Evolutionary conservation across 768 basidiomycete species (phyloP), one percentile per base, ranked within the genome.

Genomic region (Lyophyllum shimeji): DNA sequence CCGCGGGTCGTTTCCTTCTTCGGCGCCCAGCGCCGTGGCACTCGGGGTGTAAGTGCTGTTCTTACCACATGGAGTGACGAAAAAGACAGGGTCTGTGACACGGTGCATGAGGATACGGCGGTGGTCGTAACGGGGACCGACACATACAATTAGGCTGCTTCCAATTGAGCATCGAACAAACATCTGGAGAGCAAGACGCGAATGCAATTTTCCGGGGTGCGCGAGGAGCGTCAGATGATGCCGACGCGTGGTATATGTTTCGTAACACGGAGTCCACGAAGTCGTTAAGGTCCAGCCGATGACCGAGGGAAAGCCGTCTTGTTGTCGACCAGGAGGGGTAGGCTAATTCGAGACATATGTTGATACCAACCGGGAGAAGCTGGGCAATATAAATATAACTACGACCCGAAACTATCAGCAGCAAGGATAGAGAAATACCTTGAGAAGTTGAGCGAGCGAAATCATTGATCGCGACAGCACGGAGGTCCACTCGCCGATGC

Each of bases 141-240:
- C 40, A 23, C 85, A 72, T 74, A 93, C 96, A 98, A 70, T 98
- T 98, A 12, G 96, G 96, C 71, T 99, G 96, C 72, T 99, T 99
- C 97, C 96, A 98, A 66, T 99, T 98, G 53, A 98, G 71, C 15
- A 91, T 87, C 7, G 91, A 85, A 70, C 94, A 96, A 0, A 94
- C 83, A 67, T 91, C 87, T 8, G 95, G 92, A 46, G 89, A 89
- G 70, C 91, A 98, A 6, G 94, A 96, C 37, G 88, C 87, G 67
- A 99, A 94, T n/a, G 93, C 84, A 57, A 98, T 84, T 62, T 88
- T 88, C 48, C 95, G 80, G 53, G 89, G 85, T 47, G 76, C 75
- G 55, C 76, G 72, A 27, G 76, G 75, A 39, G 77, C 78, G 25
- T 82, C 83, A 24, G 77, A 68, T 48, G 74, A 71, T 48, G 77